phyloP scores from a whole-genome alignment of 2,329 filamentous ascomycete genomes.

The Monosporascus sp. region DNA sequence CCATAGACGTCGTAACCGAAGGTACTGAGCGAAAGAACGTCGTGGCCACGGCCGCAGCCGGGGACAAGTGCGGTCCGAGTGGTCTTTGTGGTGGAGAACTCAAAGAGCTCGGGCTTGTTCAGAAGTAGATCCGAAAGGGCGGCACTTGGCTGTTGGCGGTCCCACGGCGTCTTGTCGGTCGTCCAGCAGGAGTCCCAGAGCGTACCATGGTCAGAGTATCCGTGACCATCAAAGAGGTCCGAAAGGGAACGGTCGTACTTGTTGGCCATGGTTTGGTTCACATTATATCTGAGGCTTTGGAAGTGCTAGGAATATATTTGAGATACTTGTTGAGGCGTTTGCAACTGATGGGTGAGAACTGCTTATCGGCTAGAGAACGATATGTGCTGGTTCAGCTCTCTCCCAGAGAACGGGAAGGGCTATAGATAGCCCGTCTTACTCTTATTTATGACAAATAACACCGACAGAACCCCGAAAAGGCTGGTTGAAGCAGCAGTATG shows the following conservation, averaged over 20 bases:
- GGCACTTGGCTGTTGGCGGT: neutral
- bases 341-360: too few species aligned
- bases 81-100: neutral
- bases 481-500: too few species aligned
- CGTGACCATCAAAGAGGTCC: neutral
- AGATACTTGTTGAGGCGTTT: too few species aligned
- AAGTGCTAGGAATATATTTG: too few species aligned
- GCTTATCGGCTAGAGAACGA: too few species aligned
- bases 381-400: too few species aligned
- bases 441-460: too few species aligned
- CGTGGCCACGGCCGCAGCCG: constrained; percentile 60
- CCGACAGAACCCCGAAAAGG: too few species aligned
- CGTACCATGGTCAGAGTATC: neutral
- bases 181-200: neutral
- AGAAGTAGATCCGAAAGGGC: neutral
- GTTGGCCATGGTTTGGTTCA: neutral
- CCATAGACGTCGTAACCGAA: constrained; percentile 59
- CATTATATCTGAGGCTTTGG: too few species aligned
- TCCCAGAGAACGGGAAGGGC: too few species aligned
- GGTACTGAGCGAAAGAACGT: constrained; percentile 55
- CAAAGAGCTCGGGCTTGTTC: neutral
- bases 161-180: neutral
- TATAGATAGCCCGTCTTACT: too few species aligned
- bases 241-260: neutral
- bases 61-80: neutral